These are phyloP conservation scores for Yamadazyma takamatsuzukensis DNA, from an alignment of 805 yeast genomes.

Conservation along the genomic window DNA sequence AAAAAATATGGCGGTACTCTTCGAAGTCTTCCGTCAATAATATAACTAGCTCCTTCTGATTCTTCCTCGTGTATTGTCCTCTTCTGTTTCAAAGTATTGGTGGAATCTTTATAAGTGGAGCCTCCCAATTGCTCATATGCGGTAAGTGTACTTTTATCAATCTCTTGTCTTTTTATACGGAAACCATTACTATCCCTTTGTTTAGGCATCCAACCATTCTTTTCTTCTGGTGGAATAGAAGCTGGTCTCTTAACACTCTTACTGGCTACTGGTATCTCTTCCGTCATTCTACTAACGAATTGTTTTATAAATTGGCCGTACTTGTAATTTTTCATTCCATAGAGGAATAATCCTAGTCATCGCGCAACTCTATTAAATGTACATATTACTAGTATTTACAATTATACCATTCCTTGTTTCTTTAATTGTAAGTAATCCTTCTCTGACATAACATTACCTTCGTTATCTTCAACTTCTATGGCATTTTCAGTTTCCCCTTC, in stretches of 20 bases:
- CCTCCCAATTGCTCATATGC: constrained; percentile 42
- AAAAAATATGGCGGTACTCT: constrained; percentile 81
- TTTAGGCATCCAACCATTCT: constrained; percentile 3
- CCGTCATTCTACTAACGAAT: background rate
- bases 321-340: too few relatives aligned
- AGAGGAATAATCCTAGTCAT: too few relatives aligned
- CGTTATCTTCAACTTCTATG: constrained; percentile 85
- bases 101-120: constrained; percentile 15
- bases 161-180: constrained; percentile 39
- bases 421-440: constrained; percentile 80
- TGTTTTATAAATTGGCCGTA: too few relatives aligned
- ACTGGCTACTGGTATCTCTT: background rate
- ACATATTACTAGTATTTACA: too few relatives aligned
- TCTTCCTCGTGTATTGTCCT: constrained; percentile 52
- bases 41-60: constrained; percentile 55
- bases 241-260: constrained; percentile 13
- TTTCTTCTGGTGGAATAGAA: constrained; percentile 9
- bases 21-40: constrained; percentile 58
- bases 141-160: constrained; percentile 41
- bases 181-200: constrained; percentile 46
- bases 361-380: too few relatives aligned
- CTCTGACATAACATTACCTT: constrained; percentile 88
- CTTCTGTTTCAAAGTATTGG: constrained; percentile 16
- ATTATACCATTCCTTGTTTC: constrained; percentile 77
- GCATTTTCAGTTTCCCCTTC: constrained; percentile 48